Evolutionary conservation across 371 early-diverging fungal species (phyloP).

Genomic region (Aphelidium insulamus): DNA sequence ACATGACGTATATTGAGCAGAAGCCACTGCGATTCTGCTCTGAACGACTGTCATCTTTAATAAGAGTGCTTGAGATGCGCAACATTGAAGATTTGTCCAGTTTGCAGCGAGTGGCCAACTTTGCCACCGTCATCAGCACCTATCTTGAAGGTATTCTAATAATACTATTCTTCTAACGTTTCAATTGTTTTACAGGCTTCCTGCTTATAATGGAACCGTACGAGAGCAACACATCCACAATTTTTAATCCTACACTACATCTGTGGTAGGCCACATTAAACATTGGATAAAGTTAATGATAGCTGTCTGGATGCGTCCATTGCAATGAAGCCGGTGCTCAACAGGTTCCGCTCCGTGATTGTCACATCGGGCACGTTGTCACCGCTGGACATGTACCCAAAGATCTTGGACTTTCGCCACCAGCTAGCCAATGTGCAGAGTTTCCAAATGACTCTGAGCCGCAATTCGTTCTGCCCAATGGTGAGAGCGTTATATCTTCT

Average conservation of each 20-base stretch:
- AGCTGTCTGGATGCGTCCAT: conserved; percentile 95
- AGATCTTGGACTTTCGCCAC: conserved; percentile 72
- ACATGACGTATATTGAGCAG: conserved; percentile 77
- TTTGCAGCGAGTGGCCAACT: conserved; percentile 69
- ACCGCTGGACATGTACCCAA: conserved; percentile 97
- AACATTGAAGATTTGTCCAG: conserved; percentile 70
- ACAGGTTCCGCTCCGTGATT: conserved; percentile 85
- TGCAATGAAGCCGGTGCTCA: conserved; percentile 90
- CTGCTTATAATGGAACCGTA: conserved; percentile 94
- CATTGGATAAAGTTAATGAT: conserved; percentile 1
- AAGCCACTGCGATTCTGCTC: conserved; percentile 87
- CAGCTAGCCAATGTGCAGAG: conserved; percentile 64
- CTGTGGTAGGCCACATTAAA: conserved; percentile 29
- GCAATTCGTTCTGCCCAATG: conserved; percentile 89
- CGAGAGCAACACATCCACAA: conserved; percentile 70
- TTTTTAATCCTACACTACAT: conserved; percentile 89
- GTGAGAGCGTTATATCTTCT: conserved; percentile 12
- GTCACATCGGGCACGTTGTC: conserved; percentile 99
- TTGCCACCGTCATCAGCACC: conserved; percentile 89
- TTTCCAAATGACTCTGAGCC: conserved; percentile 78
- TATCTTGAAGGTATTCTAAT: conserved; percentile 66
- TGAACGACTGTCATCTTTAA: conserved; percentile 71
- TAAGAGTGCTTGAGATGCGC: conserved; percentile 70
- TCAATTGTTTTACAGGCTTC: conserved; percentile 33
- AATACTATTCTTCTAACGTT: neutral